These are phyloP conservation scores for Xylariaceae sp. DNA, from an alignment of 2,329 filamentous ascomycete genomes.

Conservation along the genomic window DNA sequence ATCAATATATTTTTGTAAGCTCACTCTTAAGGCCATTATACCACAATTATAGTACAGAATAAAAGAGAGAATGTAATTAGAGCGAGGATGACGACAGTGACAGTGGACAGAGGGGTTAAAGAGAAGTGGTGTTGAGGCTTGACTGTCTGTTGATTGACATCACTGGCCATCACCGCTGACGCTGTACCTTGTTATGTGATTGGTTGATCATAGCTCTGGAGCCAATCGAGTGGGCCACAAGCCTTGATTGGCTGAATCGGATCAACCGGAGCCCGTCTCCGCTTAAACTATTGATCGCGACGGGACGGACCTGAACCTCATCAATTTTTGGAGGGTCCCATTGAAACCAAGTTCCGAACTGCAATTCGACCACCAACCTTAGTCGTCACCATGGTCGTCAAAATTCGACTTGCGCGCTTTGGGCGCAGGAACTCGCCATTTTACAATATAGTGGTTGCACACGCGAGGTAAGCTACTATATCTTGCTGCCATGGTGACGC, in stretches of 20 bases:
- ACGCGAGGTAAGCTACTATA: conserved; percentile 72
- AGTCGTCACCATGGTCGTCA: conserved; percentile 87
- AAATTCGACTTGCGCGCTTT: conserved; percentile 92
- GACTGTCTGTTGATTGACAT: conserved; percentile 36
- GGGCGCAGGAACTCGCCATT: conserved; percentile 86
- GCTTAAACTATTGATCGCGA: conserved; percentile 39
- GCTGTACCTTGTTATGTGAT: conserved; percentile 15
- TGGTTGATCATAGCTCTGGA: conserved; percentile 1
- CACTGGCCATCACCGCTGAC: conserved; percentile 15
- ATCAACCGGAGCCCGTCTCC: conserved; percentile 43
- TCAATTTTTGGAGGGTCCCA: background rate
- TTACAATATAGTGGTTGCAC: conserved; percentile 96
- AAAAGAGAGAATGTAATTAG: background rate
- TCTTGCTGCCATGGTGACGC: background rate
- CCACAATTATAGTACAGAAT: conserved; percentile 16
- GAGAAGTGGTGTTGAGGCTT: background rate
- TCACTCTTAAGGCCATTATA: conserved; percentile 38
- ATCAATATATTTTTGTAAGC: background rate
- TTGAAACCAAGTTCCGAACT: conserved; percentile 4
- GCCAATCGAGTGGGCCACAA: background rate
- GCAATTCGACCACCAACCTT: too few species aligned
- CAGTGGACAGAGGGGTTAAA: background rate
- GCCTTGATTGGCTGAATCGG: conserved; percentile 42
- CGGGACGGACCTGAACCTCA: background rate
- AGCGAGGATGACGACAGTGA: background rate